These are phyloP conservation scores for Trichoderma erinaceum DNA, from an alignment of 495 filamentous ascomycete genomes.

Conservation along the genomic window DNA sequence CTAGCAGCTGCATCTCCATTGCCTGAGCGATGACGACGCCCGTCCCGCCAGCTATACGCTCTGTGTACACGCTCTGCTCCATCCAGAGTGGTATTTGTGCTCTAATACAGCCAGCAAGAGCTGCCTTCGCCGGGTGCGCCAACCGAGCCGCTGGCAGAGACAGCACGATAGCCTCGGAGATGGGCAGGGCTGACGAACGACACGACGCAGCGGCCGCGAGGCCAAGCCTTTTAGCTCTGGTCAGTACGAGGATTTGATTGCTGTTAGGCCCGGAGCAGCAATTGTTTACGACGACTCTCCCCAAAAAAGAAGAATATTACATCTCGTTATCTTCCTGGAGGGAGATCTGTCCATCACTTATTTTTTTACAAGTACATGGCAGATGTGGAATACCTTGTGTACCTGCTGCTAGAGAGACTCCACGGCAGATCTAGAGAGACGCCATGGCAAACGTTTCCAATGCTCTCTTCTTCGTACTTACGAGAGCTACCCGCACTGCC, in stretches of 20 bases:
- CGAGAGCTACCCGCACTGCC: no score
- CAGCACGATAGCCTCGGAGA: conserved; percentile 7
- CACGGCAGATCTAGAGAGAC: no score
- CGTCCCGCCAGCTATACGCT: neutral
- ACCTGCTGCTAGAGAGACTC: no score
- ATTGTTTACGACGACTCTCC: neutral
- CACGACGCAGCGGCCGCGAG: neutral
- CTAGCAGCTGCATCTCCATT: neutral
- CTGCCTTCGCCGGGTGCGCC: neutral
- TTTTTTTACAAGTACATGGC: no score
- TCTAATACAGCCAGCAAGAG: neutral
- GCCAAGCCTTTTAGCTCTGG: neutral
- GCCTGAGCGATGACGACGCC: conserved; percentile 10
- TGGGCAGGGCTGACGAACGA: conserved; percentile 10
- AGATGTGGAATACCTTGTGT: no score
- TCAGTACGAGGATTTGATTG: neutral
- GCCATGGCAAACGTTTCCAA: no score
- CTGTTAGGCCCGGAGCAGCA: neutral
- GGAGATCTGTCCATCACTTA: no score
- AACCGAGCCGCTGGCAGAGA: neutral
- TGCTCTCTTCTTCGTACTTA: no score
- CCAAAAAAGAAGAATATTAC: no score
- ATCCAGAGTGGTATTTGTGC: neutral
- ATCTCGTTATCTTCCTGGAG: no score
- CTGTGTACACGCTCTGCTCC: neutral